These are phyloP conservation scores for Metarhizium sp. DNA, from an alignment of 2,329 filamentous ascomycete genomes.

Conservation along the genomic window DNA sequence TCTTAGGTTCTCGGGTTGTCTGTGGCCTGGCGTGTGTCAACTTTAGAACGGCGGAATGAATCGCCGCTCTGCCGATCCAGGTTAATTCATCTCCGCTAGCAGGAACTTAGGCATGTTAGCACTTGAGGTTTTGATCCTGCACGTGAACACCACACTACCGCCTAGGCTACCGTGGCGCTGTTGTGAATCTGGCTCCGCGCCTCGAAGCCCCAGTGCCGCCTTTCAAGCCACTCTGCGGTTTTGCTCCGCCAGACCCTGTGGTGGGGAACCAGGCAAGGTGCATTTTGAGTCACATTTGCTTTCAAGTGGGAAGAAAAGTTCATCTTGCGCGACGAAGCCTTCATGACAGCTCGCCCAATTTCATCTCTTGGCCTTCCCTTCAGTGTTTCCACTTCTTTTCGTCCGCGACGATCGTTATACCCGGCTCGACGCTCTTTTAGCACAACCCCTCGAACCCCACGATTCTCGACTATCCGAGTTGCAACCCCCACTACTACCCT, in stretches of 20 bases:
- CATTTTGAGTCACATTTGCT: conserved; percentile 6
- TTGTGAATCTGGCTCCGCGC: no score
- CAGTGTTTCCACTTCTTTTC: not conserved
- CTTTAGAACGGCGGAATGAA: no score
- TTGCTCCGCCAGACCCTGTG: conserved; percentile 3
- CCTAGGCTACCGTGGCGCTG: no score
- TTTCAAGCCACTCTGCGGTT: not conserved
- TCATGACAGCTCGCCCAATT: conserved; percentile 3
- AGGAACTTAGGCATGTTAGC: no score
- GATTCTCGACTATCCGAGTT: not conserved
- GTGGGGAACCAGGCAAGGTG: conserved; percentile 1
- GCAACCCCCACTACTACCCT: not conserved
- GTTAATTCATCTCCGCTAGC: no score
- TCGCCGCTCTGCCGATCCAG: no score
- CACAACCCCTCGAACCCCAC: not conserved
- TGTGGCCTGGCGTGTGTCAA: no score
- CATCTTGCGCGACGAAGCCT: not conserved
- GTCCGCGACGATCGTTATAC: conserved; percentile 1
- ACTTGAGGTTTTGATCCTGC: no score
- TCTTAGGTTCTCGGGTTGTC: no score
- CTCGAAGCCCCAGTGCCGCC: no score
- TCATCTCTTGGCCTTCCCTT: not conserved
- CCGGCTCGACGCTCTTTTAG: conserved; percentile 4
- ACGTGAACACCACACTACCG: no score
- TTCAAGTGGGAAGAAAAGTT: conserved; percentile 1